phyloP scores from a whole-genome alignment of 805 yeast species.

The Hanseniaspora taiwanica region DNA sequence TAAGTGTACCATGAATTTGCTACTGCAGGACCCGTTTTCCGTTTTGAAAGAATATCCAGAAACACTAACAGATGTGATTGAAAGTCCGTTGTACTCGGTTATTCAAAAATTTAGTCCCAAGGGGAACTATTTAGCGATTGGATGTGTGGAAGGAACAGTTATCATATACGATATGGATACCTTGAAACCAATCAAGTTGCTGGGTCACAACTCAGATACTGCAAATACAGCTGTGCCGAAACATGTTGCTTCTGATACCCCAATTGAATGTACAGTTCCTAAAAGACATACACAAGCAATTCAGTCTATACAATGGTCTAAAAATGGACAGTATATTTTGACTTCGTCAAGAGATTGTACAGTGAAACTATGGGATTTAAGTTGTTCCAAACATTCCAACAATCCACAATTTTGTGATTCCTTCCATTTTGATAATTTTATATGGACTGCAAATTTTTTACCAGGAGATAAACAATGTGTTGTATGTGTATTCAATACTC shows the following conservation, averaged over 20 bases:
- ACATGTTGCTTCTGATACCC: no score
- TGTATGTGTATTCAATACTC: conserved; percentile 54
- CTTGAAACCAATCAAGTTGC: conserved; percentile 17
- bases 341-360: conserved; percentile 75
- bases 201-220: no score
- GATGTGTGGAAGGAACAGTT: conserved; percentile 60
- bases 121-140: conserved; percentile 82
- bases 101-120: conserved; percentile 52
- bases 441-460: conserved; percentile 56
- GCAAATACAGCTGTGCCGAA: no score
- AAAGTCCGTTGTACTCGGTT: conserved; percentile 50
- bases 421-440: conserved; percentile 50
- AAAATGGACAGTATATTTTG: conserved; percentile 53
- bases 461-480: conserved; percentile 32
- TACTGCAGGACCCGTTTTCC: conserved; percentile 80
- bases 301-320: conserved; percentile 65
- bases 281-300: conserved; percentile 60
- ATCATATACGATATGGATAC: conserved; percentile 66
- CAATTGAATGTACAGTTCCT: no score
- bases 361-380: conserved; percentile 68
- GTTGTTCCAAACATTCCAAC: conserved; percentile 1
- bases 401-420: conserved; percentile 25
- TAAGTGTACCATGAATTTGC: conserved; percentile 57
- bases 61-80: conserved; percentile 53
- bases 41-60: conserved; percentile 90